Evolutionary conservation across 2,329 filamentous ascomycete genomes (phyloP), one percentile per base, ranked within the genome.

Genomic region (Aspergillus sp.): DNA sequence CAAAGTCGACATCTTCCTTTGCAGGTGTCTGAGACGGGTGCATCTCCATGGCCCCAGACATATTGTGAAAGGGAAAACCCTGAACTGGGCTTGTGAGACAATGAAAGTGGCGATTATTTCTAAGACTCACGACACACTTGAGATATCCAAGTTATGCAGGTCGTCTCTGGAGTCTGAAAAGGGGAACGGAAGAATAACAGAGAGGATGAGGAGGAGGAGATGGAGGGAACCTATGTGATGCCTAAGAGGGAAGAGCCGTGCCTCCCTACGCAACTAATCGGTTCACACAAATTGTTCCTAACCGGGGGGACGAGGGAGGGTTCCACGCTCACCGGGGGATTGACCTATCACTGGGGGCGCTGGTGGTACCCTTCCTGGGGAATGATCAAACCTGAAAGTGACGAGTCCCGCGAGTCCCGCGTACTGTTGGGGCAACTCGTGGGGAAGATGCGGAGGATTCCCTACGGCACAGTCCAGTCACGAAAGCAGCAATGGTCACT

Each of bases 41-140:
- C 66, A 74, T 66, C 56, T 74, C 71, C 32, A 70, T 54, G 5
- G 68, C 69, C 7, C 60, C 41, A 60, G 61, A 51, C 72, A 73
- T 73, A 5, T 32, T 23, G 39, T 47, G 53, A 32, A 5, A 54
- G 13, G 32, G 8, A 21, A 25, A 55, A 17, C 53, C 53, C 39
- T 55, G 10, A 17, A 45, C 32, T 12, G 2, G 41, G 28, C 21
- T 36, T 53, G 17, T 21, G 32, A 12, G 41, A 19, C 19, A 28
- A 28, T 36, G 25, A 13, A 51, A 32, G n/a, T 28, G 36, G 17
- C 43, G 23, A 55, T 25, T 43, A 38, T 28, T 25, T 12, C 9
- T 41, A 48, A 30, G 15, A 15, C 48, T 19, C 21, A 17, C 47
- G 17, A 50, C 47, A 50, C 47, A 17, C 23, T 50, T 12, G 15